A percentile compares a stretch with the other conserved stretches of the same genome.
These are phyloP conservation scores for Pestalotiopsis sp. DNA, from an alignment of 2,329 filamentous ascomycete species.

Conservation along the genomic window DNA sequence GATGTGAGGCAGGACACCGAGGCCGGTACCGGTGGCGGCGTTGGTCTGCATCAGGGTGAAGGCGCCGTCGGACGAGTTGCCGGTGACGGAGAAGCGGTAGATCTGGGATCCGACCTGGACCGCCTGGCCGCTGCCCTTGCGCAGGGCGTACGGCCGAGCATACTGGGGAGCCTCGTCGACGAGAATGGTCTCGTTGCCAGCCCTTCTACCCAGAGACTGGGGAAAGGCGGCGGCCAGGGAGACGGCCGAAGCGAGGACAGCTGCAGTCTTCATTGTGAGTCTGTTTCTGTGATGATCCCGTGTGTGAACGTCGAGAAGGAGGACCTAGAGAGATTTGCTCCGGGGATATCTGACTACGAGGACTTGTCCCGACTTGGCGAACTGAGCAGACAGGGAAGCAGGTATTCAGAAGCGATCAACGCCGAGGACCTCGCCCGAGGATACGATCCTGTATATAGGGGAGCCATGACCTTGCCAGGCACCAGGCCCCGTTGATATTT, in stretches of 20 bases:
- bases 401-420: background rate
- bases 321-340: background rate
- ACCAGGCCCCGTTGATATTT: background rate
- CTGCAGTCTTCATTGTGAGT: background rate
- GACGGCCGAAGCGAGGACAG: background rate
- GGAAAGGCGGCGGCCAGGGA: conserved; percentile 1
- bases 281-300: background rate
- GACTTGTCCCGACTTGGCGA: background rate
- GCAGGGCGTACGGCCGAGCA: conserved; percentile 36
- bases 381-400: background rate
- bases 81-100: conserved; percentile 38
- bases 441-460: background rate
- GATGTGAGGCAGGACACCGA: conserved; percentile 45
- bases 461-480: background rate
- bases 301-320: background rate
- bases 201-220: background rate
- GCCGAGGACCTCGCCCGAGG: background rate
- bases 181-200: background rate
- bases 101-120: conserved; percentile 35
- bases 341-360: background rate
- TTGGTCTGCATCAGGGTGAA: conserved; percentile 47
- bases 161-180: conserved; percentile 28
- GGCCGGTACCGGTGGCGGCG: conserved; percentile 33
- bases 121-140: conserved; percentile 33
- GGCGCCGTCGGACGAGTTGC: conserved; percentile 43